Conservation (phyloP, 2,329 filamentous ascomycete species). For the Arachnomyces sp. region DNA sequence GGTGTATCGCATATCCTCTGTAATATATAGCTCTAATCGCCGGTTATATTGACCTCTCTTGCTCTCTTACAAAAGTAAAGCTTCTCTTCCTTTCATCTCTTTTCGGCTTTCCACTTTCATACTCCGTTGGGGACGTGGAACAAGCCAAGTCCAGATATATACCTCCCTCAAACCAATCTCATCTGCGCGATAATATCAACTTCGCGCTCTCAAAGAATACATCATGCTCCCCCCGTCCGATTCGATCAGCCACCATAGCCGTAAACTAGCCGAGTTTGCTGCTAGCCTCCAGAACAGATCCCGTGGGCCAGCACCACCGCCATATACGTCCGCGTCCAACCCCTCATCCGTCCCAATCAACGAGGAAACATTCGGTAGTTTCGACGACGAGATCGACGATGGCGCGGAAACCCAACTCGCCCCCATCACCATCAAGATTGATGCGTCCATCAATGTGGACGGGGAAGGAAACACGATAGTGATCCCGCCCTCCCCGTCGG, state of each 20-base stretch:
- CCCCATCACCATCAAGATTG: slow-evolving; percentile 26
- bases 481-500: slow-evolving; percentile 14
- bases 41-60: too few species aligned
- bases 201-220: not conserved
- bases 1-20: too few species aligned
- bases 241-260: slow-evolving; percentile 19
- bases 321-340: slow-evolving; percentile 13
- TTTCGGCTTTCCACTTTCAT: too few species aligned
- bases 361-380: slow-evolving; percentile 7
- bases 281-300: slow-evolving; percentile 13
- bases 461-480: slow-evolving; percentile 27
- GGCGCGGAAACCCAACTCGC: slow-evolving; percentile 10
- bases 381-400: slow-evolving; percentile 9
- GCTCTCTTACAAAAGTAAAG: too few species aligned
- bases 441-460: slow-evolving; percentile 26
- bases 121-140: too few species aligned
- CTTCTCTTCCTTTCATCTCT: too few species aligned
- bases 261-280: slow-evolving; percentile 20
- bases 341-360: not conserved
- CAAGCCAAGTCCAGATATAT: too few species aligned
- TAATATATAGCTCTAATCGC: too few species aligned
- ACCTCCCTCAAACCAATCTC: too few species aligned
- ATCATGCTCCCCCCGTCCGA: slow-evolving; percentile 25
- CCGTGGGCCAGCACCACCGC: slow-evolving; percentile 15
- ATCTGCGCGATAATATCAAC: not conserved